Base-by-base conservation (phyloP, 2,329 filamentous ascomycete genomes). In the Plenodomus lindquistii region DNA sequence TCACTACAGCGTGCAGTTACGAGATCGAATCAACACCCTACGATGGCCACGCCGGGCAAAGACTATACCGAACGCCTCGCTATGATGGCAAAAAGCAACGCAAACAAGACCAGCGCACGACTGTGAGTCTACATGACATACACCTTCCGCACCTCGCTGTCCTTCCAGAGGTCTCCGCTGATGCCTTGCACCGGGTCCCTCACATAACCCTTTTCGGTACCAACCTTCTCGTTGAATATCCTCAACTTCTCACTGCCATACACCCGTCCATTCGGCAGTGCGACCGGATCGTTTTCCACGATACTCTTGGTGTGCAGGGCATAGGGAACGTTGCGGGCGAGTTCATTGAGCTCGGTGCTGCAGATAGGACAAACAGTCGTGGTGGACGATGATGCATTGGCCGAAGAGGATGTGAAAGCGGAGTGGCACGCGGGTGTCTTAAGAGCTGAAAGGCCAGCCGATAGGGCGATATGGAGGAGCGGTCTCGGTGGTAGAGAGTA, bases 391-490 rank as follows among this genome's bases (percentile, higher is more conserved):
- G 77, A 79, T n/a, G 72, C 66, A 59, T 76, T 74, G 16, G 78
- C 77, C 13, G 76, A 81, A 9, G 81, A 80, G 1, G 82, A 80
- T 4, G 82, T 77, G 59, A 81, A 81, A 18, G 79, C 76, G 1
- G 87, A 88, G 75, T 97, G 92, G 70, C 94, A 99, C 15, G 91
- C 86, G 0, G 94, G 94, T 1, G 94, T 97, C 73, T 99, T 99
- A 58, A 99, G 85, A 1, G 94, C 92, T 0, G 92, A 97, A 9
- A 99, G 82, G 7, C 94, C 94, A 0, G 92, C 91, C 1, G 88
- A 91, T 9, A 99, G 83, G 11, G 94, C 94, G 53, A 95, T 88
- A 73, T 97, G 91, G 20, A 99, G 84, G 16, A 97, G 83, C 0
- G 94, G 92, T 17, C 87, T 84, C 2, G 87, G 81, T 0, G 94